A percentile compares a stretch with the other conserved stretches of the same genome.
phyloP scores from a whole-genome alignment of 2,329 filamentous ascomycete species.

The Phoma sp. region DNA sequence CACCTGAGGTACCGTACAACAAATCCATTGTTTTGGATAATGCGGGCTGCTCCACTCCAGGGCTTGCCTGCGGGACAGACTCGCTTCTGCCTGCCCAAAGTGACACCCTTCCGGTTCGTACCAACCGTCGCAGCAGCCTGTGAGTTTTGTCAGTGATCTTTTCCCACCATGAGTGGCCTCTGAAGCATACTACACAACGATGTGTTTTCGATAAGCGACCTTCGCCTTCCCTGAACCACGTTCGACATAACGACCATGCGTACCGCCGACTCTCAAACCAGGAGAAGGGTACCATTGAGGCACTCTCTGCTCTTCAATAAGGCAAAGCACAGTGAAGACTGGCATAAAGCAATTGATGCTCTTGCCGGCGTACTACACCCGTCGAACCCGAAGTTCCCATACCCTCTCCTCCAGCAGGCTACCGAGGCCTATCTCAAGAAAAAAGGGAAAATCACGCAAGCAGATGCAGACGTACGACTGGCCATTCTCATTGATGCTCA shows the following conservation, averaged over 20 bases:
- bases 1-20: background rate
- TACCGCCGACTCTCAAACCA: conserved; percentile 19
- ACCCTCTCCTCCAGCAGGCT: conserved; percentile 25
- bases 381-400: conserved; percentile 36
- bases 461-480: conserved; percentile 33
- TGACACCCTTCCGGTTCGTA: background rate
- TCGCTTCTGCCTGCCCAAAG: background rate
- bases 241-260: conserved; percentile 17
- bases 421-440: conserved; percentile 42
- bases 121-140: background rate
- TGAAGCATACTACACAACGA: background rate
- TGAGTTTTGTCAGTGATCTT: background rate
- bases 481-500: conserved; percentile 29
- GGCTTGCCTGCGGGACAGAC: background rate
- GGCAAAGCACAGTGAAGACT: conserved; percentile 38
- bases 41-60: background rate
- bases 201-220: conserved; percentile 3
- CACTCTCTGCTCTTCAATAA: conserved; percentile 31
- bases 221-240: background rate
- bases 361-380: conserved; percentile 34
- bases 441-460: conserved; percentile 38
- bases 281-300: conserved; percentile 25
- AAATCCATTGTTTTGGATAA: background rate
- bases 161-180: background rate
- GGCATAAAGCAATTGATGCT: conserved; percentile 36